Percentiles rank a stretch among this genome's conserved stretches.
Conservation (phyloP, 768 basidiomycete genomes). For the Kwoniella sp. region DNA sequence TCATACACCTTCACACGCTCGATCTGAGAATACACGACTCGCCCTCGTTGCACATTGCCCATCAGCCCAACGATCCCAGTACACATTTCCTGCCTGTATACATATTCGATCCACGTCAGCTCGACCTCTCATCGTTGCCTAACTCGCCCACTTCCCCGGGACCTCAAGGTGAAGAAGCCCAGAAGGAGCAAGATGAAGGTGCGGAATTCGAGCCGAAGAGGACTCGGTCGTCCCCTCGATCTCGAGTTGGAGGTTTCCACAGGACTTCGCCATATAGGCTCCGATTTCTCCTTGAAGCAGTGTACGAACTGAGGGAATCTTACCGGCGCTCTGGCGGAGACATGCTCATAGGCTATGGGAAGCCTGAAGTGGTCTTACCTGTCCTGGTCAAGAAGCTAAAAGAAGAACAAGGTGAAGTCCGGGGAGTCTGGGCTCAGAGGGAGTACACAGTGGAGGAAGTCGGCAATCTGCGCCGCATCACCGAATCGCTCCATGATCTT, state of each 20-base stretch:
- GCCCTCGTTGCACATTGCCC: conserved; percentile 43
- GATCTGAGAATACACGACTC: conserved; percentile 51
- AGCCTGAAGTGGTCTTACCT: conserved; percentile 55
- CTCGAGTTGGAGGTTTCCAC: conserved; percentile 37
- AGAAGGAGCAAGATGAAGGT: conserved; percentile 17
- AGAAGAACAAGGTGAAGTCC: conserved; percentile 46
- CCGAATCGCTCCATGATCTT: conserved; percentile 36
- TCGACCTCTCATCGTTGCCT: conserved; percentile 56
- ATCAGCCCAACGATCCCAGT: conserved; percentile 34
- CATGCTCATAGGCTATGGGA: conserved; percentile 57
- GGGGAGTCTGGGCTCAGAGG: conserved; percentile 54
- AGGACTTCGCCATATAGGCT: conserved; percentile 45
- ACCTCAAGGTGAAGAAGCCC: conserved; percentile 24
- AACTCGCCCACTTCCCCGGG: conserved; percentile 40
- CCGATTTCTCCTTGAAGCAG: conserved; percentile 56
- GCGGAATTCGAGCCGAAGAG: conserved; percentile 14
- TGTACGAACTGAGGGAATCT: conserved; percentile 52
- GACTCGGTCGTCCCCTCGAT: conserved; percentile 29
- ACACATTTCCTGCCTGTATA: conserved; percentile 59
- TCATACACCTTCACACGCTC: conserved; percentile 52
- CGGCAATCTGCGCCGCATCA: conserved; percentile 24
- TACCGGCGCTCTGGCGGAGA: conserved; percentile 49
- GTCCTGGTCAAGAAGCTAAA: conserved; percentile 49
- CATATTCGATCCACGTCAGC: conserved; percentile 58
- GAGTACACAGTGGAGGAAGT: conserved; percentile 50